phyloP scores from a whole-genome alignment of 129 eudicot species.

The Flaveria linearis region DNA sequence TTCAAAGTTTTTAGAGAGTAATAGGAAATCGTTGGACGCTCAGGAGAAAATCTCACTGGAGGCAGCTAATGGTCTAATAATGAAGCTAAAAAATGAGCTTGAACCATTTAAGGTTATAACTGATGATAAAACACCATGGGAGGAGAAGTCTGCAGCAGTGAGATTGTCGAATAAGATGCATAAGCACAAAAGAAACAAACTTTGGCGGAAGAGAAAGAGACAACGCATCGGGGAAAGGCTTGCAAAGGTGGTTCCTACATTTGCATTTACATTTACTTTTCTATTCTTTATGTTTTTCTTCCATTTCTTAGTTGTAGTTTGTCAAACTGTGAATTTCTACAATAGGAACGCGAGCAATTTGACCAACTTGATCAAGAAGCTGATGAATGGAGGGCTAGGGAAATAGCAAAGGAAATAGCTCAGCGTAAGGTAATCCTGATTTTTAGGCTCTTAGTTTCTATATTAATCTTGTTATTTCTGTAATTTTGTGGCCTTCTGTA shows the following conservation, averaged over 20 bases:
- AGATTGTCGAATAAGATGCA: conserved; percentile 66
- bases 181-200: conserved; percentile 81
- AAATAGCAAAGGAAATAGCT: conserved; percentile 89
- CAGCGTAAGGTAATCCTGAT: conserved; percentile 55
- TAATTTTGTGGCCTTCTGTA: neutral
- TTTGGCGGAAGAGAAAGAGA: conserved; percentile 84
- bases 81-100: conserved; percentile 60
- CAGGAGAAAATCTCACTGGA: conserved; percentile 64
- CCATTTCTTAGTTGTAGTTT: neutral
- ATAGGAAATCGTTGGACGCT: conserved; percentile 38
- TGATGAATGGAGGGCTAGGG: conserved; percentile 97
- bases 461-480: neutral
- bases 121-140: conserved; percentile 74
- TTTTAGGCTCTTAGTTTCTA: neutral
- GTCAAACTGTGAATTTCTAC: conserved; percentile 12
- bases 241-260: conserved; percentile 50
- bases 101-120: conserved; percentile 81
- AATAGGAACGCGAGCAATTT: conserved; percentile 63
- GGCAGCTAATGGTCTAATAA: conserved; percentile 70
- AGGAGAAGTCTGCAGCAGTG: conserved; percentile 82
- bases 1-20: conserved; percentile 45
- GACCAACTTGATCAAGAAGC: conserved; percentile 80
- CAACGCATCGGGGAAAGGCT: conserved; percentile 57
- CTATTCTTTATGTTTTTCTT: neutral
- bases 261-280: neutral